Conservation (phyloP, 129 eudicot species). For the Artemisia argyi region DNA sequence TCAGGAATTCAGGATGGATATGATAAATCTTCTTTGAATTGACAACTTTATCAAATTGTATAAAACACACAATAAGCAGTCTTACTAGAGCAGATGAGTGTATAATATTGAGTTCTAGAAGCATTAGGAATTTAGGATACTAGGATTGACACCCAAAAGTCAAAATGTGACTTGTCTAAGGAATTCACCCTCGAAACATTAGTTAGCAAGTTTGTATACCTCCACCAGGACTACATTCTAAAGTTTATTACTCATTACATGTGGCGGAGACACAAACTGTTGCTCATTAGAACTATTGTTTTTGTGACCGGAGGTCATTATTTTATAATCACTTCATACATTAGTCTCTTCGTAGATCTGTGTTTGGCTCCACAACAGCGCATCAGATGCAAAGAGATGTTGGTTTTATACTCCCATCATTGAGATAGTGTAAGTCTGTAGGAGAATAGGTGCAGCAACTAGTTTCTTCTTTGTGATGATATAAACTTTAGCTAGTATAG, state of each 20-base stretch:
- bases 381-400: background rate
- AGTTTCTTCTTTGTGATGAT: background rate
- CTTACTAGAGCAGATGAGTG: background rate
- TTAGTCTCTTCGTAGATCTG: background rate
- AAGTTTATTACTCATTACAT: background rate
- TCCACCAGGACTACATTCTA: background rate
- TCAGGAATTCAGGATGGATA: background rate
- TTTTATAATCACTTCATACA: background rate
- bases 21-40: background rate
- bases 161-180: background rate
- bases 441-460: background rate
- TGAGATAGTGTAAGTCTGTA: background rate
- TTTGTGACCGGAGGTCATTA: background rate
- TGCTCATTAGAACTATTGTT: background rate
- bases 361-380: background rate
- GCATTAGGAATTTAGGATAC: no score
- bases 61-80: background rate
- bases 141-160: no score
- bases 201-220: background rate
- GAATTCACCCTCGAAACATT: background rate
- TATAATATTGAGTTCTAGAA: background rate
- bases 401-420: background rate
- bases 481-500: background rate
- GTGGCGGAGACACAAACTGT: background rate
- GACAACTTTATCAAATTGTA: conserved; percentile 7